Base-by-base conservation (phyloP, 768 basidiomycete genomes). In the Punctularia strigosozonata region DNA sequence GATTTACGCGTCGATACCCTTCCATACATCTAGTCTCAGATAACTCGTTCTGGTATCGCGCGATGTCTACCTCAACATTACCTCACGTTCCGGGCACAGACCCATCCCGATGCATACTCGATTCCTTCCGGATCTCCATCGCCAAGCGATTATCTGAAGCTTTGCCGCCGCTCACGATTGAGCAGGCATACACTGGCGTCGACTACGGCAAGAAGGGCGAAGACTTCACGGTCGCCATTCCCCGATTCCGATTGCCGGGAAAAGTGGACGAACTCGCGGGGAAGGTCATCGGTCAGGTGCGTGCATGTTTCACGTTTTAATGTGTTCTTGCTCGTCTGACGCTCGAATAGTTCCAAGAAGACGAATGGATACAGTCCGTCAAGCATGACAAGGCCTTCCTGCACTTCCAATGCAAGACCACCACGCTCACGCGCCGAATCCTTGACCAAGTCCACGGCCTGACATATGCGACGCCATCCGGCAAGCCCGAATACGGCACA, bases 141-240 rank as follows among this genome's bases (percentile, higher is more conserved):
- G 86, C 90, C 4, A 68, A 78, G 50, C 68, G 71, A 43, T 53
- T 88, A 21, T 72, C 77, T 6, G 76, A 81, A 37, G 70, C 75
- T 0, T 59, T 88, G 5, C 75, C 77, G 21, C 59, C 60, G 2
- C 59, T 94, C 37, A 68, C 80, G 0, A 43, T 88, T 20, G 83
- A 85, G 28, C 76, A 86, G 50, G 88, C 79, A 0, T 95, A 86
- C 59, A 56, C 70, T 18, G 91, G 86, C 17, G 81, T 95, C 1
- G 83, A 91, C 55, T 85, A 81, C 46, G 88, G 86, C 25, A 89
- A 92, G 62, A 92, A 92, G 60, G 88, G 85, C n/a, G 79, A 72
- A 31, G 94, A 98, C 61, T 90, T 95, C 49, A 83, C 84, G 0
- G 74, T 97, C 15, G 90, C 94, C 1, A 59, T 97, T 36, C 86